Conservation (phyloP, 495 filamentous ascomycete genomes). For the Cercophora scortea region DNA sequence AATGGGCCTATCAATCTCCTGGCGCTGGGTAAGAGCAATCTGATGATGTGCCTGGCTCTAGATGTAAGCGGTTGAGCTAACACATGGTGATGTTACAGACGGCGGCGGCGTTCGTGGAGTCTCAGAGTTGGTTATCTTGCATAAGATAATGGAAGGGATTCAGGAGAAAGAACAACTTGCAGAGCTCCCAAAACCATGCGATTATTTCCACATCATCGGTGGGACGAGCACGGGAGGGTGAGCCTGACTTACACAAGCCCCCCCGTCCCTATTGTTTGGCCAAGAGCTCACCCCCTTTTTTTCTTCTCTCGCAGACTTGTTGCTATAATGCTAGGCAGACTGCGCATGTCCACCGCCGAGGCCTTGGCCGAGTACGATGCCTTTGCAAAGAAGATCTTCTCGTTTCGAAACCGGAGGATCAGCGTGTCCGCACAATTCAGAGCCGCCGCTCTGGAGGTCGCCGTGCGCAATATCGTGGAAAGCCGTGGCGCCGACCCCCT, state of each 20-base stretch:
- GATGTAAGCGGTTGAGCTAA: too few species aligned
- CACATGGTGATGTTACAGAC: conserved; percentile 9
- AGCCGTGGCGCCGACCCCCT: not conserved
- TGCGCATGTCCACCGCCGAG: conserved; percentile 23
- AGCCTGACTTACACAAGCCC: not conserved
- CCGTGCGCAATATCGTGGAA: conserved; percentile 6
- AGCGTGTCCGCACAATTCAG: conserved; percentile 2
- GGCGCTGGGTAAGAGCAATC: conserved; percentile 8
- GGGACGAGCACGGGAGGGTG: conserved; percentile 35
- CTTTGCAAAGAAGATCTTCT: conserved; percentile 20
- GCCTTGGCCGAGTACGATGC: conserved; percentile 20
- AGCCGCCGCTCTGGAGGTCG: conserved; percentile 5
- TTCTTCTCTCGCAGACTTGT: conserved; percentile 13
- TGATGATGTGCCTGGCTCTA: too few species aligned
- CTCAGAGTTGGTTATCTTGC: conserved; percentile 25
- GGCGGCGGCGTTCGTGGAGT: conserved; percentile 32
- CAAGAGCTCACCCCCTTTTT: not conserved
- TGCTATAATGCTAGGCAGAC: conserved; percentile 27
- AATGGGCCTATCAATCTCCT: conserved; percentile 12
- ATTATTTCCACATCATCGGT: conserved; percentile 31
- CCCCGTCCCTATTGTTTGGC: not conserved
- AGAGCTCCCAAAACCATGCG: conserved; percentile 24
- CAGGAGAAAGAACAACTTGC: conserved; percentile 6
- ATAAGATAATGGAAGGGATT: conserved; percentile 25
- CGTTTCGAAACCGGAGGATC: conserved; percentile 10